Percentiles rank a stretch among this genome's conserved stretches.
Evolutionary conservation across 1,284 basidiomycete genomes (phyloP).

Genomic region (Malassezia restricta): DNA sequence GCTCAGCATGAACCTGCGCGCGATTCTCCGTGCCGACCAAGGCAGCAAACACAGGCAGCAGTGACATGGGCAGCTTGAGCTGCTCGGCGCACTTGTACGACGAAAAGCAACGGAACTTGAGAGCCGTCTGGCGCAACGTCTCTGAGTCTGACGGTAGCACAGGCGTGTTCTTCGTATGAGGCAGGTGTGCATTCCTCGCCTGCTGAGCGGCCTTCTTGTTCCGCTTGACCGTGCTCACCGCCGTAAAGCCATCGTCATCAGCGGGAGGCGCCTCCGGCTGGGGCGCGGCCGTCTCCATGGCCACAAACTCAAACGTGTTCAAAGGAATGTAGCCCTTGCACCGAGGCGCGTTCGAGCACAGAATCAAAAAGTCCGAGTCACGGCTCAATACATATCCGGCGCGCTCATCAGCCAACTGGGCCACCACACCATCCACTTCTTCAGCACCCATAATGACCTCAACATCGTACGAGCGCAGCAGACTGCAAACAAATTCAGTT

Average conservation of each 20-base stretch:
- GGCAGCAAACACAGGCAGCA: constrained; percentile 11
- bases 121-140: neutral
- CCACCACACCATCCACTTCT: constrained; percentile 12
- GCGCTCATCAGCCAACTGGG: constrained; percentile 15
- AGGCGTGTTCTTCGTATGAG: constrained; percentile 8
- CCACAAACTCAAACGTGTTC: constrained; percentile 9
- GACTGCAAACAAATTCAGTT: constrained; percentile 5
- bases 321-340: constrained; percentile 14
- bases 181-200: constrained; percentile 11
- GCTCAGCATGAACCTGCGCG: constrained; percentile 4
- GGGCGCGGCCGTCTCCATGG: constrained; percentile 3
- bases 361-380: constrained; percentile 17
- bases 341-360: constrained; percentile 12
- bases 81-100: constrained; percentile 9
- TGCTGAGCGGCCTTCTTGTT: constrained; percentile 10
- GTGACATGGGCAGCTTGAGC: constrained; percentile 12
- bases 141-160: constrained; percentile 5
- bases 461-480: constrained; percentile 2
- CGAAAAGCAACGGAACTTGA: constrained; percentile 15
- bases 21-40: constrained; percentile 15
- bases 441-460: constrained; percentile 14
- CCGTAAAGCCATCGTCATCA: constrained; percentile 12
- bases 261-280: constrained; percentile 3
- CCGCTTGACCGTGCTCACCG: constrained; percentile 8
- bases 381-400: constrained; percentile 15